phyloP scores from a whole-genome alignment of 208 protist species.

The Hexamita inflata region DNA sequence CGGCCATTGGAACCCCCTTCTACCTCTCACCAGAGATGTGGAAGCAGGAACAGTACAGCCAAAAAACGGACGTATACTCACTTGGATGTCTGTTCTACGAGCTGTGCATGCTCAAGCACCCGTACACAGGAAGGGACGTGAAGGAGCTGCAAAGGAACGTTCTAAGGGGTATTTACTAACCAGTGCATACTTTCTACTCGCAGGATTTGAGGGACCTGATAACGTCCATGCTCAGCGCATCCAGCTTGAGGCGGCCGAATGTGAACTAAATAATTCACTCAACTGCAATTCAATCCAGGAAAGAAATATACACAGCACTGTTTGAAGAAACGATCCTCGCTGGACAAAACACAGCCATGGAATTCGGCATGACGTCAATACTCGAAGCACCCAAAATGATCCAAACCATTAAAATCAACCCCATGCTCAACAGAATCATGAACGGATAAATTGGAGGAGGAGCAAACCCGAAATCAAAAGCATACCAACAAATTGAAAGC shows the following conservation, averaged over 20 bases:
- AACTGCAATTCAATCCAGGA: not conserved
- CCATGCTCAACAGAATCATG: not conserved
- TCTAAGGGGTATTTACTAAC: constrained; percentile 29
- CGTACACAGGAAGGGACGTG: constrained; percentile 37
- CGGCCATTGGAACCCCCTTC: constrained; percentile 75
- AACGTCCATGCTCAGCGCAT: not conserved
- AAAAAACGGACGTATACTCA: constrained; percentile 61
- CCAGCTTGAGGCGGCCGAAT: not conserved
- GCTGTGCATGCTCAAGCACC: constrained; percentile 39
- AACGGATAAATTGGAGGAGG: not conserved
- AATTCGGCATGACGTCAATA: not conserved
- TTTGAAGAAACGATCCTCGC: not conserved
- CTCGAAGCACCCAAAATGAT: not conserved
- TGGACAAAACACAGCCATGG: not conserved
- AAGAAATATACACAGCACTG: not conserved
- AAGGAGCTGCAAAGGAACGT: constrained; percentile 39
- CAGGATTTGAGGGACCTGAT: constrained; percentile 24
- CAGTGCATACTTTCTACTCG: constrained; percentile 31
- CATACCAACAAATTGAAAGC: not conserved
- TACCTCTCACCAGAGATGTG: constrained; percentile 81
- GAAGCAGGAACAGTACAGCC: constrained; percentile 73
- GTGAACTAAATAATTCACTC: not conserved
- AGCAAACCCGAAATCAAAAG: not conserved
- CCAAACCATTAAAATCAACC: not conserved
- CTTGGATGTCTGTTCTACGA: constrained; percentile 31